Base-by-base conservation (phyloP, 768 basidiomycete genomes). In the Leccinum boreale region DNA sequence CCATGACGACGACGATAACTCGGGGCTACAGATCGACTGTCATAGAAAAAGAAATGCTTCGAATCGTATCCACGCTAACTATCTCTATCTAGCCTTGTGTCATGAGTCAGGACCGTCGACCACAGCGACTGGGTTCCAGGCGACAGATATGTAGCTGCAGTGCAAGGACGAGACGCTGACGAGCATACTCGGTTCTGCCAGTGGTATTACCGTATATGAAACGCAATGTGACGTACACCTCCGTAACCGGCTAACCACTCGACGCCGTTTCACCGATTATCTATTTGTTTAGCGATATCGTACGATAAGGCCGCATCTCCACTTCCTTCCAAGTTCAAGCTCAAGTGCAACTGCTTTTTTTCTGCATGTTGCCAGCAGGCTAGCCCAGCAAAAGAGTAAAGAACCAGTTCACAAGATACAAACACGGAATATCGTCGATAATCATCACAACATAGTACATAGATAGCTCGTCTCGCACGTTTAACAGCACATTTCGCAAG, bases 401-500 rank as follows among this genome's bases (percentile, higher is more conserved):
- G 5, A 2, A 47, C 46, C 10, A 5, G 39, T 42, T 55, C 23
- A 19, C 55, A 58, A 58, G 39, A 49, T 61, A 69, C 59, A 63
- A 39, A 49, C 50, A 69, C 19, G 21, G 7, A 33, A 59, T 17
- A 49, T 2, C 3, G 28, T 56, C 4, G 50, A 52, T 21, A 56
- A 1, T 36, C 3, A 50, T 65, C 55, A 58, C 49, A 54, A 4
- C 49, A 47, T 39, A 12, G 14, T 61, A 64, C 60, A 67, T 4
- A 24, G 0, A 39, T 31, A 26, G 1, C 33, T 45, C 23, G 31
- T 12, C 19, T 36, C n/a, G 12, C 4, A 6, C 44, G 55, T 48
- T 76, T 76, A 86, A 69, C 86, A 89, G 70, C 83, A 85, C 82
- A 89, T 82, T 75, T 90, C 88, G 77, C 88, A 90, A 9, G 88